Conservation (phyloP, 805 yeast genomes). For the Zygosaccharomyces rouxii region DNA sequence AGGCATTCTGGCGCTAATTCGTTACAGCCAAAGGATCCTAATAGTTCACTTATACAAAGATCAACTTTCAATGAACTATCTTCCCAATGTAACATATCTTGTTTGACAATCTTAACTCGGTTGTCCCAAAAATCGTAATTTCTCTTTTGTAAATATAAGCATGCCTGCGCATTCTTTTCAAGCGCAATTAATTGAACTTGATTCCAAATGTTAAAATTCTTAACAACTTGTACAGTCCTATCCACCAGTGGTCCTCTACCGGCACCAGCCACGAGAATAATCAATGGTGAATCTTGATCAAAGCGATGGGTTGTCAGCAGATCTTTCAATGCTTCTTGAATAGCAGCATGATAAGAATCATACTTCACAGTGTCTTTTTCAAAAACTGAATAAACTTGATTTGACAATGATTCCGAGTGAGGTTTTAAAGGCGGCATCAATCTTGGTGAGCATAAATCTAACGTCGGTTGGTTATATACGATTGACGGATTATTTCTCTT, state of each 20-base stretch:
- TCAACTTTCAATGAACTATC: conserved; percentile 41
- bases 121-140: conserved; percentile 51
- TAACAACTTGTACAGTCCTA: conserved; percentile 42
- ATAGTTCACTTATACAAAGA: conserved; percentile 70
- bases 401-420: conserved; percentile 49
- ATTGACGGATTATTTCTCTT: conserved; percentile 4
- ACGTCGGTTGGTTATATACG: background rate
- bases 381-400: conserved; percentile 60
- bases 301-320: conserved; percentile 20
- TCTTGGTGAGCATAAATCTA: conserved; percentile 18
- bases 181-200: conserved; percentile 48
- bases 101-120: conserved; percentile 46
- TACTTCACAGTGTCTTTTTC: conserved; percentile 71
- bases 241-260: conserved; percentile 83
- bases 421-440: conserved; percentile 69
- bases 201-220: conserved; percentile 24
- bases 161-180: conserved; percentile 68
- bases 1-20: conserved; percentile 85
- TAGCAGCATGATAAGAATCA: conserved; percentile 60
- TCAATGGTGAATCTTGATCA: conserved; percentile 20
- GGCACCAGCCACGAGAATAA: conserved; percentile 71
- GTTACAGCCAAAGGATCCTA: conserved; percentile 92
- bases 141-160: conserved; percentile 44
- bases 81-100: conserved; percentile 57
- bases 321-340: conserved; percentile 47